phyloP scores from a whole-genome alignment of 2,329 filamentous ascomycete genomes.

The Fusarium miscanthi region DNA sequence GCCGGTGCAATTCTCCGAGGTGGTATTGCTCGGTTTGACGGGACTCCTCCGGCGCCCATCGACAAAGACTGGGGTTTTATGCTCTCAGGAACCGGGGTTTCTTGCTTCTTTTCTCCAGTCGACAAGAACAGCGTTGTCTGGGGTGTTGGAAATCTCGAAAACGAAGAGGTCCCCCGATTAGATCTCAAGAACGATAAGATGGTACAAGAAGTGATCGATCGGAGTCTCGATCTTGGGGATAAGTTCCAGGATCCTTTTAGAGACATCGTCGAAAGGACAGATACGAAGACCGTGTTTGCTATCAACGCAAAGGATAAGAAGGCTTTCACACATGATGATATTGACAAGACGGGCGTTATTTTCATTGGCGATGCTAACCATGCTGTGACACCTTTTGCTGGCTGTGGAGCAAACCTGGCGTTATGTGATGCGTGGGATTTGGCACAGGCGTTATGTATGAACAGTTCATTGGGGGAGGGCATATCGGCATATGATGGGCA shows the following conservation, averaged over 20 bases:
- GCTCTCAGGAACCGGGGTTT: conserved; percentile 52
- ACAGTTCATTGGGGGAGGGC: conserved; percentile 41
- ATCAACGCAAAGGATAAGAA: conserved; percentile 58
- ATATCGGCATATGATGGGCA: conserved; percentile 51
- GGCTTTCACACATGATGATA: conserved; percentile 53
- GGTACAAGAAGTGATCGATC: conserved; percentile 46
- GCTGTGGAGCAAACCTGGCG: conserved; percentile 61
- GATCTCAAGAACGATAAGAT: conserved; percentile 35
- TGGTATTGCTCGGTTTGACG: conserved; percentile 53
- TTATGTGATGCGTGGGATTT: conserved; percentile 60
- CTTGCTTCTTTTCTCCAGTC: conserved; percentile 58
- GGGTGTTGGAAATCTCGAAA: conserved; percentile 53
- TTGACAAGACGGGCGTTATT: conserved; percentile 47
- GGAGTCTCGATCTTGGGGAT: conserved; percentile 48
- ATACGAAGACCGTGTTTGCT: conserved; percentile 50
- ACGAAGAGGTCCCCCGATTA: conserved; percentile 19
- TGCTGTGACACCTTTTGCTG: conserved; percentile 61
- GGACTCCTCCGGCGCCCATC: conserved; percentile 48
- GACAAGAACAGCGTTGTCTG: conserved; percentile 56
- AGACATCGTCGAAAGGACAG: conserved; percentile 54
- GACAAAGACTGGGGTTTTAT: conserved; percentile 55
- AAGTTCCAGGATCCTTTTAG: conserved; percentile 54
- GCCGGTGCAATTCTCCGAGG: conserved; percentile 54
- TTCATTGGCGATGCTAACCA: conserved; percentile 64
- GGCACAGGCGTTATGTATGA: conserved; percentile 53